A percentile compares a stretch with the other conserved stretches of the same genome.
Evolutionary conservation across 164 flowering plant species (phyloP).

Genomic region (Magnolia kwangsiensis): DNA sequence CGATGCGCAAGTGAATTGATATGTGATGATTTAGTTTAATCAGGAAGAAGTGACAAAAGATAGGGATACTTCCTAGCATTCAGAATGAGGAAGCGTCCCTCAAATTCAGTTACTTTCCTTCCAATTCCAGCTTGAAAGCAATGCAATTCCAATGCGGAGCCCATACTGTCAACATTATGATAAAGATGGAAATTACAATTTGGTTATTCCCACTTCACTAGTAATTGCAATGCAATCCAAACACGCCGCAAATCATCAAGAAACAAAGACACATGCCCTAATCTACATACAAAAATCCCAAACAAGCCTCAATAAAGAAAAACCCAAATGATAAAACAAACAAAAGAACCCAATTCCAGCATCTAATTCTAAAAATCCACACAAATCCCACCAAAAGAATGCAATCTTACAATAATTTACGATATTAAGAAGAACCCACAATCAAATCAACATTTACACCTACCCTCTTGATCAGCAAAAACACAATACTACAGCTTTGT

Average conservation of each 20-base stretch:
- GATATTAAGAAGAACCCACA: no score
- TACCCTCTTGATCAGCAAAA: not conserved
- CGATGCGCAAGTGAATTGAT: no score
- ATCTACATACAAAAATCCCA: constrained; percentile 1
- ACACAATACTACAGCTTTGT: not conserved
- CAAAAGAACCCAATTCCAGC: not conserved
- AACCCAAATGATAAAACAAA: not conserved
- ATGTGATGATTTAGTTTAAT: no score
- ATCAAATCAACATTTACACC: not conserved
- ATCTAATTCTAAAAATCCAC: not conserved
- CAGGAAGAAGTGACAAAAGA: no score
- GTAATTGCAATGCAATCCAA: not conserved
- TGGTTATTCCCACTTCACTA: not conserved
- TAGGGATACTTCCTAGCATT: no score
- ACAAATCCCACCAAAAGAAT: not conserved
- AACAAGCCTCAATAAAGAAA: not conserved
- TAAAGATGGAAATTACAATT: not conserved
- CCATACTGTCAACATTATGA: not conserved
- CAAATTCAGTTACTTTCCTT: no score
- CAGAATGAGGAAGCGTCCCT: no score
- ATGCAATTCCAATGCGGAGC: not conserved
- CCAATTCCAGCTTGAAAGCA: no score
- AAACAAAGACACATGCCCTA: not conserved
- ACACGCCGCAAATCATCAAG: not conserved
- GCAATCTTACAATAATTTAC: not conserved